Conservation (phyloP, 805 yeast genomes). For the Metschnikowia dekortorum region DNA sequence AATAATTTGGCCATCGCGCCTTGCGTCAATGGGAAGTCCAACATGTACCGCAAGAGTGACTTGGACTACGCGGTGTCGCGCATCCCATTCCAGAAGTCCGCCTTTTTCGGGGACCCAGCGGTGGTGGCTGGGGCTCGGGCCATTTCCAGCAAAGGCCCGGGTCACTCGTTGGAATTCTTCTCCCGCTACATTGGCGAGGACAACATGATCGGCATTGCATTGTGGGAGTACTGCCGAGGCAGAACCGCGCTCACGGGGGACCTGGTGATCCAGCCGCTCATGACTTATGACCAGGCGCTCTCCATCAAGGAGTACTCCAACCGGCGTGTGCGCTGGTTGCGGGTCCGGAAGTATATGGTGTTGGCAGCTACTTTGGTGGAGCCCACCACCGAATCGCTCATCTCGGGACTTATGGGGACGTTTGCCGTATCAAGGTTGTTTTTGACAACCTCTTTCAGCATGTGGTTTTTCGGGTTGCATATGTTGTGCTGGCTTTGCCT, state of each 20-base stretch:
- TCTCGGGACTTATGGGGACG: constrained; percentile 65
- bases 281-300: constrained; percentile 31
- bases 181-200: constrained; percentile 87
- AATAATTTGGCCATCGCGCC: constrained; percentile 75
- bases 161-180: constrained; percentile 61
- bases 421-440: constrained; percentile 49
- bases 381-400: constrained; percentile 76
- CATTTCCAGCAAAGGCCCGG: constrained; percentile 28
- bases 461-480: constrained; percentile 46
- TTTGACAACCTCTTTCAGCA: constrained; percentile 26
- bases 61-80: constrained; percentile 53
- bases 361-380: constrained; percentile 77
- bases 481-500: constrained; percentile 57
- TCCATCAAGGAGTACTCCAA: constrained; percentile 52
- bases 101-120: constrained; percentile 28
- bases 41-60: constrained; percentile 64
- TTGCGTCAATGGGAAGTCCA: constrained; percentile 88
- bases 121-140: constrained; percentile 29
- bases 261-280: constrained; percentile 68
- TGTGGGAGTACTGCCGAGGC: constrained; percentile 66
- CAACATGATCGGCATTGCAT: constrained; percentile 83
- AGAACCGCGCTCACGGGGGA: constrained; percentile 78
- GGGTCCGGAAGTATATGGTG: constrained; percentile 87
- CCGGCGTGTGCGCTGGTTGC: constrained; percentile 77
- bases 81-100: constrained; percentile 25